phyloP scores from a whole-genome alignment of 2,329 filamentous ascomycete species.

The Albophoma yamanashiensis region DNA sequence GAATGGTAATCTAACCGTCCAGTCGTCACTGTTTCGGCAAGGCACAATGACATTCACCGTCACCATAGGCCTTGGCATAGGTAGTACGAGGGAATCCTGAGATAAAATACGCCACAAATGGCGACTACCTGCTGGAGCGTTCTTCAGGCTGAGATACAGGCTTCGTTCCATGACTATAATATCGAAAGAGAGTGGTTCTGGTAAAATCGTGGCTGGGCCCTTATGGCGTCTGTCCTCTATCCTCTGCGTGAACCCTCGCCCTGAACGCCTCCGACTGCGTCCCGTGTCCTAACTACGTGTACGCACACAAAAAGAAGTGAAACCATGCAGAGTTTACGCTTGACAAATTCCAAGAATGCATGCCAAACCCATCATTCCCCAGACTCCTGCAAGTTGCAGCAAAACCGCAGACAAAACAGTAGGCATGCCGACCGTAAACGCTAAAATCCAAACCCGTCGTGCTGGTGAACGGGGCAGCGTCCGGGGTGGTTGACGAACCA shows the following conservation, averaged over 20 bases:
- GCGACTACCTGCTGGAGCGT: neutral
- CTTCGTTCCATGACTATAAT: neutral
- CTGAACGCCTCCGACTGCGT: neutral
- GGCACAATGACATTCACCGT: neutral
- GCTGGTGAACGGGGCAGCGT: conserved; percentile 55
- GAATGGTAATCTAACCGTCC: neutral
- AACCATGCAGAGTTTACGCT: neutral
- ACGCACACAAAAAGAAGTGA: too few relatives aligned
- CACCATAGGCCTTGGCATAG: neutral
- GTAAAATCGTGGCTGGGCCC: neutral
- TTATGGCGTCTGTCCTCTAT: neutral
- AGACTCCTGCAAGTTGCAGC: neutral
- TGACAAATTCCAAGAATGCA: neutral
- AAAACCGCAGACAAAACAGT: neutral
- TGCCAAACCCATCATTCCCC: neutral
- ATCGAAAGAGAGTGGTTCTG: neutral
- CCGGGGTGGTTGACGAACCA: conserved; percentile 55
- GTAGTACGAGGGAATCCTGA: too few relatives aligned
- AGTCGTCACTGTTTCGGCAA: neutral
- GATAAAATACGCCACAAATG: neutral
- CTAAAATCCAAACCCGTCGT: conserved; percentile 46
- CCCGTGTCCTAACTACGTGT: neutral
- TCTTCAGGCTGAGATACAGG: neutral
- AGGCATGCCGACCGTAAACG: neutral
- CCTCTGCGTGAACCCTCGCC: neutral